Evolutionary conservation across 371 early-diverging fungal species (phyloP), one percentile per base, ranked within the genome.

Genomic region (Sporodiniella umbellata): DNA sequence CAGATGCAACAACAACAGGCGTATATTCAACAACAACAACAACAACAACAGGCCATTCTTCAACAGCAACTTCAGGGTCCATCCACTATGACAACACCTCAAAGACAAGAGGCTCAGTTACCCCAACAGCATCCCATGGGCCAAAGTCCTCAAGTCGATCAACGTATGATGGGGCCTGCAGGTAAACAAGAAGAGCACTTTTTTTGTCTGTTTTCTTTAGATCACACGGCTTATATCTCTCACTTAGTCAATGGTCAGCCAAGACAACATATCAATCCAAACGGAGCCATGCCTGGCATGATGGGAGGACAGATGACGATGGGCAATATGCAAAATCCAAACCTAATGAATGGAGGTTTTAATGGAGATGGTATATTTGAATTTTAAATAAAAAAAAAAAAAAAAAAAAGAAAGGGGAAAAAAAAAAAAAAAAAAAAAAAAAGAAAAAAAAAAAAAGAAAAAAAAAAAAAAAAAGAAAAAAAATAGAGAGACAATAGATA

Each of bases 1-100:
- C 73, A 70, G 22, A 70, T 66, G 43, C 68, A 62, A 25, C 69
- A 62, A 25, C 69, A 65, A 7, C 67, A 65, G 37, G 55, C 62
- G 22, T 35, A n/a, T n/a, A 35, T 35, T 5, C 48, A 57, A 6
- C 56, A 55, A 8, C 72, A 64, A 19, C 51, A 56, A 19, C 54
- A 59, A 35, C 35, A 35, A 14, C 35, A 35, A 43, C 54, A 60
- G 26, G 35, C 35, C n/a, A 35, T 35, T 11, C 14, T 35, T 11
- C 66, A 65, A n/a, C 69, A 65, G 31, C 62, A 53, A 18, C 66
- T 52, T 18, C 67, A 59, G 18, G 59, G 62, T 6, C 54, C 31
- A 19, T 56, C 58, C 5, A 33, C 48, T 33, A 48, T 21, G 24
- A 45, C 58, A 42, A 56, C 66, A 26, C 63, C 61, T 22, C 70